Evolutionary conservation across 352 stramenopile species (phyloP), one percentile per base, ranked within the genome.

Genomic region (Globisporangium carolinianum): DNA sequence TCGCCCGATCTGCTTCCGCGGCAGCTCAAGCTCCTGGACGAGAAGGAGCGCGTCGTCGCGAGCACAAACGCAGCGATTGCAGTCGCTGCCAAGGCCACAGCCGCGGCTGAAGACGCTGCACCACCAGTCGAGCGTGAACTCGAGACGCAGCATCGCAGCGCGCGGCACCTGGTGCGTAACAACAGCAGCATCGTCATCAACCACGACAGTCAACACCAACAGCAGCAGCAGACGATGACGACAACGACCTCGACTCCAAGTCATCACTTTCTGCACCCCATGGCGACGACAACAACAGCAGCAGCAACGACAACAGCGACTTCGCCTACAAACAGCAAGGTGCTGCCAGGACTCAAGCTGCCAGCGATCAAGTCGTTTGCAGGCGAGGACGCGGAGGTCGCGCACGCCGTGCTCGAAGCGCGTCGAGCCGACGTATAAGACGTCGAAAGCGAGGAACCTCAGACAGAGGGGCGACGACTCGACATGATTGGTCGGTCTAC

Each of bases 1-100:
- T 75, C 79, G 11, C 82, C 82, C 1, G 79, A 89, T 18, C 41
- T 90, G 47, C 59, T 92, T 1, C 76, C 78, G 1, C 80, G 81
- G 6, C 71, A 86, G 54, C 67, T 90, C 43, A 72, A 86, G 45
- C 63, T 77, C 48, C 71, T 90, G 32, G 74, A 71, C 10, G 75
- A 83, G 46, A 58, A 62, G 35, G 47, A 57, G 10, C 32, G 9
- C 9, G 35, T 15, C 2, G n/a, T 48, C 11, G 15, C 35, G 11
- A 7, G 3, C 11, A 8, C 4, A 6, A 12, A 6, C 24, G 7
- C 14, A 12, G 32, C 6, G 4, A 32, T 17, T 7, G 14, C 43
- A 7, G 8, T 15, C 1, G 15, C 11, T 46, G n/a, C 15, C 10
- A 32, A 50, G 12, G 11, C 39, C 6, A 3, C 39, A 43, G 39